These are phyloP conservation scores for Cladosporium cucumerinum DNA, from an alignment of 2,329 filamentous ascomycete genomes.

Conservation along the genomic window DNA sequence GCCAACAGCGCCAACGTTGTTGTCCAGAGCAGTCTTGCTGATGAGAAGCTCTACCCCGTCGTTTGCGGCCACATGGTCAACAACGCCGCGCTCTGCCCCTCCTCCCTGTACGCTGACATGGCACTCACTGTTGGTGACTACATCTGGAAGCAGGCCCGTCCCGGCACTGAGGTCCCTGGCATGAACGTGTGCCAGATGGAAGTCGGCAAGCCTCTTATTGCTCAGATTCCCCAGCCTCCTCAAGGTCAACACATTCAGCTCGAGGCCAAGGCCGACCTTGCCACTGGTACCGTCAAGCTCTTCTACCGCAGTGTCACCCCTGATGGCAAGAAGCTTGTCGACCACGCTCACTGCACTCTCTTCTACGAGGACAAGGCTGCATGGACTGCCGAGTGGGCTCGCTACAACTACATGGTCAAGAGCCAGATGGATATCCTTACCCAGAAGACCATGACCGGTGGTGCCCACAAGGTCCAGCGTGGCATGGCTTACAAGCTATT, in stretches of 20 bases:
- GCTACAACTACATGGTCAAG: constrained; percentile 59
- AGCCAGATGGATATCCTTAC: constrained; percentile 62
- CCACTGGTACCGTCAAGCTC: constrained; percentile 53
- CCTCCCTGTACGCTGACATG: constrained; percentile 62
- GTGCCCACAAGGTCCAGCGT: constrained; percentile 68
- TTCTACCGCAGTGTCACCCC: constrained; percentile 57
- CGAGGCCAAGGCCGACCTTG: constrained; percentile 58
- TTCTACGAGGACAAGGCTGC: constrained; percentile 58
- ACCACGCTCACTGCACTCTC: constrained; percentile 62
- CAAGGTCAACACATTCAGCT: constrained; percentile 60
- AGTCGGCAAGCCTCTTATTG: constrained; percentile 67
- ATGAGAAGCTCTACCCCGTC: constrained; percentile 60
- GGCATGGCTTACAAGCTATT: constrained; percentile 76
- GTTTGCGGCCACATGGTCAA: constrained; percentile 67
- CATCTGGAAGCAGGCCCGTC: constrained; percentile 61
- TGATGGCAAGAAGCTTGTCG: constrained; percentile 56
- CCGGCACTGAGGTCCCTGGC: constrained; percentile 54
- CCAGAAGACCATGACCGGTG: constrained; percentile 61
- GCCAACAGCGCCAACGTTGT: constrained; percentile 58
- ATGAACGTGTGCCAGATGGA: constrained; percentile 66
- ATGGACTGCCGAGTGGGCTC: constrained; percentile 65
- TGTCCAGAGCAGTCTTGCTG: constrained; percentile 63
- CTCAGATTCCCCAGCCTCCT: constrained; percentile 46
- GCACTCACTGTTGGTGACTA: constrained; percentile 65
- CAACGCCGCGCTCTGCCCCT: constrained; percentile 63